Evolutionary conservation across 2,329 filamentous ascomycete genomes (phyloP).

Genomic region (Pochonia chlamydosporia): DNA sequence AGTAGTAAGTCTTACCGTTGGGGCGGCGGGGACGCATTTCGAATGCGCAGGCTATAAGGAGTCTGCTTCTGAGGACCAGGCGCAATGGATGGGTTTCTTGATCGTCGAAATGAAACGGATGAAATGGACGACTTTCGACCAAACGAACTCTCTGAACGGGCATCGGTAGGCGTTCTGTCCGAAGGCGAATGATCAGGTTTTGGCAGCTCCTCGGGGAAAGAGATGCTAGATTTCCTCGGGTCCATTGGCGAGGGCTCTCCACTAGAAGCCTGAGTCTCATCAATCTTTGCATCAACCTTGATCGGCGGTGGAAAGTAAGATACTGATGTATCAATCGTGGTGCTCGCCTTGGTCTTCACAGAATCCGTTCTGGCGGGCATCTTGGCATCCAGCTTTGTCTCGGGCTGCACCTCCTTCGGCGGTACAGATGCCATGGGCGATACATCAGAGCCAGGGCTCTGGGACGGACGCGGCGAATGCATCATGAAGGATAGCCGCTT

Average conservation of each 20-base stretch:
- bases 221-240: conserved; percentile 27
- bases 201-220: conserved; percentile 27
- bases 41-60: not conserved
- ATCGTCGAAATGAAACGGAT: conserved; percentile 5
- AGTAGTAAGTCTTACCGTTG: conserved; percentile 5
- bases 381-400: conserved; percentile 5
- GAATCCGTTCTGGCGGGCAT: not conserved
- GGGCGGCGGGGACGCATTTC: conserved; percentile 7
- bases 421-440: conserved; percentile 32
- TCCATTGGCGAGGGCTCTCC: conserved; percentile 18
- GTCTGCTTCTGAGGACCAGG: conserved; percentile 1
- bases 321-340: not conserved
- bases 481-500: conserved; percentile 12
- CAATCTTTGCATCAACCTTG: not conserved
- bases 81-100: conserved; percentile 4
- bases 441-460: conserved; percentile 35
- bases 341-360: not conserved
- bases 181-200: conserved; percentile 15
- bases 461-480: conserved; percentile 15
- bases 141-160: conserved; percentile 8
- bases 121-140: conserved; percentile 9
- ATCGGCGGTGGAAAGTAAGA: not conserved
- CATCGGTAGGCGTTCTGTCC: conserved; percentile 5
- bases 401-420: not conserved
- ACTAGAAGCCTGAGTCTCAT: conserved; percentile 16